Evolutionary conservation across 1,284 basidiomycete species (phyloP).

Genomic region (Pyrrhoderma noxium): DNA sequence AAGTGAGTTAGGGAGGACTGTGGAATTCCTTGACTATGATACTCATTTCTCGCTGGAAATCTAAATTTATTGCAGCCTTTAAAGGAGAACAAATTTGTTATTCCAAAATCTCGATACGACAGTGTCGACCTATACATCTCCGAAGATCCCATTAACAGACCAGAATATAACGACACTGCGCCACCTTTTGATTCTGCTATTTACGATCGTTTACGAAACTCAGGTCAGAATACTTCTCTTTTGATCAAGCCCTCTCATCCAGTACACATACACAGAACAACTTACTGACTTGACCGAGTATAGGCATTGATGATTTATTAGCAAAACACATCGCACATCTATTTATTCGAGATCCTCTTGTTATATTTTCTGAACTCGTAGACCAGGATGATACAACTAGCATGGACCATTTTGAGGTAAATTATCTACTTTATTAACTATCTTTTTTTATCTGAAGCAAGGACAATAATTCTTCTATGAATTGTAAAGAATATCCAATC

Average conservation of each 20-base stretch:
- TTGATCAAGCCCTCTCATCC: not conserved
- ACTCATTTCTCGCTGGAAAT: not conserved
- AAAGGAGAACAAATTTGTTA: conserved; percentile 63
- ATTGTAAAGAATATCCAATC: conserved; percentile 85
- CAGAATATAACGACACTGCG: conserved; percentile 88
- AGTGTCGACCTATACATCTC: conserved; percentile 95
- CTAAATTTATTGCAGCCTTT: conserved; percentile 50
- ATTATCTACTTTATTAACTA: not conserved
- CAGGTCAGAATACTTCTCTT: conserved; percentile 45
- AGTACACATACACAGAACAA: too few relatives aligned
- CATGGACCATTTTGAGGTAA: conserved; percentile 95
- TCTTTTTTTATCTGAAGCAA: not conserved
- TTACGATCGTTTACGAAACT: conserved; percentile 59
- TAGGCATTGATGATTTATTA: conserved; percentile 83
- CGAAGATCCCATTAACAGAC: conserved; percentile 77
- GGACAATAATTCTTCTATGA: too few relatives aligned
- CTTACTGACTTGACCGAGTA: conserved; percentile 5
- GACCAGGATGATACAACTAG: conserved; percentile 84
- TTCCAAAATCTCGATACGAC: conserved; percentile 96
- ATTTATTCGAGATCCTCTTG: conserved; percentile 96
- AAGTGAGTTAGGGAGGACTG: conserved; percentile 38
- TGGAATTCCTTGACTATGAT: too few relatives aligned
- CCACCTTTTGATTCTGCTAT: conserved; percentile 77
- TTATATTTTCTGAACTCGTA: conserved; percentile 91
- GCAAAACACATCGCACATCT: conserved; percentile 92